Evolutionary conservation across 305 asterid genomes (phyloP), one percentile per base, ranked within the genome.

Genomic region (Solanum aculeatissimum): DNA sequence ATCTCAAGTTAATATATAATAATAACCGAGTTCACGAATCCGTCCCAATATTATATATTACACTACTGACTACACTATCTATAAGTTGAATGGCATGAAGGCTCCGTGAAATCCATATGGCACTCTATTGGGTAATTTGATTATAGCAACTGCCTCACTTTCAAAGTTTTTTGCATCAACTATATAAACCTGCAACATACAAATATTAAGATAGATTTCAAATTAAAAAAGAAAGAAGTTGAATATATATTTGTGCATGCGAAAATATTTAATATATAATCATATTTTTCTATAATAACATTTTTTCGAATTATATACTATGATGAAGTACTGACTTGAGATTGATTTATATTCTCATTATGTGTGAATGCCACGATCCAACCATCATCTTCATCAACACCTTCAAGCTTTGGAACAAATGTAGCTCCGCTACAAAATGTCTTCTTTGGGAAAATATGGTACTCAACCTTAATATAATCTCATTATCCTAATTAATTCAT

Each of bases 61-160:
- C 2, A 18, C 18, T 54, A 23, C n/a, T n/a, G n/a, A n/a, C n/a
- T 38, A 6, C 40, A 63, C 2, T 4, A 69, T 69, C 16, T 68
- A 19, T 69, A 38, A 69, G 51, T 69, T 69, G 16, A 38, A 69
- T 69, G 91, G 87, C 77, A 90, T 21, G 60, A 92, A 92, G 40
- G 91, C 90, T 68, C 95, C 95, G 81, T 91, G 95, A 83, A 91
- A 91, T n/a, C 94, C 95, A 69, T 92, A 91, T 66, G 95, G 94
- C 65, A 92, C 94, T 87, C 94, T 86, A 0, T 84, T 78, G 2
- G 93, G 91, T 43, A 91, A 89, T 18, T 86, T 86, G 12, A 91
- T 86, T 14, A 9, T 86, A 4, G 91, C 92, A 35, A 91, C 86
- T 0, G 93, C 89, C 80, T 90, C 89, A 12, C 14, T 38, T 1